phyloP scores from a whole-genome alignment of 2,329 filamentous ascomycete species.

The Furcasterigmium furcatum region DNA sequence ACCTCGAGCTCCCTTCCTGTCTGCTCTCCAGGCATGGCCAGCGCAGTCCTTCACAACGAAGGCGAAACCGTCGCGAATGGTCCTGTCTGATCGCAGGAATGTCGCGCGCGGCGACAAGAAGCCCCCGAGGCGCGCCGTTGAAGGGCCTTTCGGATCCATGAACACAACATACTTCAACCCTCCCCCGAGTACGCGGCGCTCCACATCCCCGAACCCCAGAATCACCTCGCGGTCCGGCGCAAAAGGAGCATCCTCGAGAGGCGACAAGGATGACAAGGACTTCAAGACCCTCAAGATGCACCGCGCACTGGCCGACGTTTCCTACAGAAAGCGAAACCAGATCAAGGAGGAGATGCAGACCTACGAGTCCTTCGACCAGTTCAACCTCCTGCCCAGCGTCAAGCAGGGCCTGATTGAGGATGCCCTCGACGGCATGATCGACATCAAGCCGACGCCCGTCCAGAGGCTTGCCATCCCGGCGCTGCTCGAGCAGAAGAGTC shows the following conservation, averaged over 20 bases:
- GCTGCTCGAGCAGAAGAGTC: constrained; percentile 58
- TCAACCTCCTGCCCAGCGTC: constrained; percentile 70
- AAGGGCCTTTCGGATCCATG: constrained; percentile 53
- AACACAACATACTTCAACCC: constrained; percentile 27
- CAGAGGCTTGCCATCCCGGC: constrained; percentile 86
- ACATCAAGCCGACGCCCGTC: constrained; percentile 81
- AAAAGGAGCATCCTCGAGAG: constrained; percentile 22
- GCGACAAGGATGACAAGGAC: constrained; percentile 25
- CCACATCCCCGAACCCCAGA: constrained; percentile 6
- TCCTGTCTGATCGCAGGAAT: constrained; percentile 44
- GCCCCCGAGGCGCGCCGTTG: constrained; percentile 31
- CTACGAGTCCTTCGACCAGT: constrained; percentile 76
- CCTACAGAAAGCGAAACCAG: constrained; percentile 63
- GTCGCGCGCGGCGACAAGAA: constrained; percentile 39
- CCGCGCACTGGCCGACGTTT: constrained; percentile 68
- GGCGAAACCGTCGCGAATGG: constrained; percentile 51
- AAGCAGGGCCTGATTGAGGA: constrained; percentile 70
- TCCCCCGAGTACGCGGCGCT: background rate
- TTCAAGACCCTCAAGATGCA: constrained; percentile 92
- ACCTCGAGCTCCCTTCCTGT: background rate
- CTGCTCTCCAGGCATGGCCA: constrained; percentile 4
- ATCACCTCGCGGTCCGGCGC: constrained; percentile 11
- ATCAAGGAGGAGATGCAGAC: constrained; percentile 57
- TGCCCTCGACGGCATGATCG: constrained; percentile 69
- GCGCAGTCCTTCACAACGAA: constrained; percentile 15